Conservation (phyloP, 176 grass and related monocot species). For the Bothriochloa decipiens region DNA sequence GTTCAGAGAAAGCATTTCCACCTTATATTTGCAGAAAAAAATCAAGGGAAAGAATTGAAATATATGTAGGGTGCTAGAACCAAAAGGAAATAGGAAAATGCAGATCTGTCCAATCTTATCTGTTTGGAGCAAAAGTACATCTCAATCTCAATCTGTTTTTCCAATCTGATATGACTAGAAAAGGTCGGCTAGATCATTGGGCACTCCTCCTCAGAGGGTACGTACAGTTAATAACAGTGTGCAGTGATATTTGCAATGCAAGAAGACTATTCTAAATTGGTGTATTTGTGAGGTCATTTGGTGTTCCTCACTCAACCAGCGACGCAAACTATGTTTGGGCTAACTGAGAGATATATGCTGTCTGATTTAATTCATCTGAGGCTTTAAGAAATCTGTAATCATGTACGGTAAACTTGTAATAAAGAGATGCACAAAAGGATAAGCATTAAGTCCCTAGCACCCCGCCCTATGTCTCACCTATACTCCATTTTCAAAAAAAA, state of each 20-base stretch:
- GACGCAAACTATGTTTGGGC: not conserved
- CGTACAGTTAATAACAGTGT: not conserved
- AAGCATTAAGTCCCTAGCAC: not conserved
- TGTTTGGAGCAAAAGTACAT: not conserved
- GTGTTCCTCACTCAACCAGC: not conserved
- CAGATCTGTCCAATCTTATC: not conserved
- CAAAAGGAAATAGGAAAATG: not conserved
- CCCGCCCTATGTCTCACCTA: not conserved
- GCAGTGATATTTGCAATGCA: not conserved
- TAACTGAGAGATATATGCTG: not conserved
- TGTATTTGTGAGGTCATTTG: not conserved
- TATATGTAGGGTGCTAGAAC: not conserved
- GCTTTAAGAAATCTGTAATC: not conserved
- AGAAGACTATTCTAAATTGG: not conserved
- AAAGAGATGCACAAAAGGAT: not conserved
- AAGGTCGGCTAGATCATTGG: not conserved
- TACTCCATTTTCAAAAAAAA: not conserved
- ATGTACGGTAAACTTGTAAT: not conserved
- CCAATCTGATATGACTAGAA: not conserved
- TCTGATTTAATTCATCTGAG: not conserved
- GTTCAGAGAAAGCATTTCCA: not conserved
- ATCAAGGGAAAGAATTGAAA: not conserved
- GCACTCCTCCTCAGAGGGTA: not conserved
- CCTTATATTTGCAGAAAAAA: not conserved
- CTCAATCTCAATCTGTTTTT: not conserved